Conservation (phyloP, 2,329 filamentous ascomycete genomes). For the Sordariomycetes sp. region DNA sequence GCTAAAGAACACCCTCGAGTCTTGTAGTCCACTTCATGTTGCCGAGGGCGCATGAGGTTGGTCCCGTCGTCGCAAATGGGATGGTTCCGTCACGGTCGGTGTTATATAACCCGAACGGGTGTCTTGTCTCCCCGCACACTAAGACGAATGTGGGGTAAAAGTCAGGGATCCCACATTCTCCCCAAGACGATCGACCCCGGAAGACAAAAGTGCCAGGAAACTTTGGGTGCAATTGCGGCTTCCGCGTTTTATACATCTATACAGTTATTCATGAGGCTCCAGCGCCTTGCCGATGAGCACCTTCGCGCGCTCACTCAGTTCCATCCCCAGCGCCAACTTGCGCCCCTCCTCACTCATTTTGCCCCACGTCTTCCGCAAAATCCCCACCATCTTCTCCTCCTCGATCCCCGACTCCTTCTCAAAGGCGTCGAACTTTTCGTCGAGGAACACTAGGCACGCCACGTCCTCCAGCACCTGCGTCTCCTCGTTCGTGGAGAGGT, state of each 20-base stretch:
- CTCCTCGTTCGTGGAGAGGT: slow-evolving; percentile 42
- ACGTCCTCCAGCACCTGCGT: slow-evolving; percentile 73
- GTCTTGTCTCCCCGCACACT: not conserved
- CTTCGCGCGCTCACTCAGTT: slow-evolving; percentile 49
- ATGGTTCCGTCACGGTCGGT: not conserved
- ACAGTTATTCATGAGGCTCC: slow-evolving; percentile 9
- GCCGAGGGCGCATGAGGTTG: not conserved
- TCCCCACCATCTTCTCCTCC: slow-evolving; percentile 63
- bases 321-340: slow-evolving; percentile 51
- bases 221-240: not conserved
- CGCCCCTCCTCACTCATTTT: slow-evolving; percentile 57
- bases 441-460: slow-evolving; percentile 75
- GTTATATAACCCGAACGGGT: not conserved
- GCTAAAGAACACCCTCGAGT: not conserved
- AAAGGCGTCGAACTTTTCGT: slow-evolving; percentile 76
- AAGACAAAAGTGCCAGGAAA: not conserved
- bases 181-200: not conserved
- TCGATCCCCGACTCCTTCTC: slow-evolving; percentile 51
- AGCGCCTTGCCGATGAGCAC: slow-evolving; percentile 52
- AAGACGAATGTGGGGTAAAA: not conserved
- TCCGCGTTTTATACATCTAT: not conserved
- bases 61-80: not conserved
- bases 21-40: not conserved
- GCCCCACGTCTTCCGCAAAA: slow-evolving; percentile 60
- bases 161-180: not conserved